phyloP scores from a whole-genome alignment of 2,329 filamentous ascomycete species.

The Trichophyton mentagrophytes region DNA sequence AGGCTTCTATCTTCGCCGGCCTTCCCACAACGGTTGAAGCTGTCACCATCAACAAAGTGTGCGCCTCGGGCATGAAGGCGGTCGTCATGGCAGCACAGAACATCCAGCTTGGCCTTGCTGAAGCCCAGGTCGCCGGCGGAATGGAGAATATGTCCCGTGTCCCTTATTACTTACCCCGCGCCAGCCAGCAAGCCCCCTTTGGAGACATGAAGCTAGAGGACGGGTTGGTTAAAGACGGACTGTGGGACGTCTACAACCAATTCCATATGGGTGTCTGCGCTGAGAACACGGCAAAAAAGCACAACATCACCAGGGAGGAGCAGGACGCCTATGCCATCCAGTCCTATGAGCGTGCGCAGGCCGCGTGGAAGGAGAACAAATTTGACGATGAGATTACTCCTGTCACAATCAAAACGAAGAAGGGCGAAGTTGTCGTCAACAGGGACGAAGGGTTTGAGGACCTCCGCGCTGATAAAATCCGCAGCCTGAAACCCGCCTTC shows the following conservation, averaged over 20 bases:
- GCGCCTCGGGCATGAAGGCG: conserved; percentile 86
- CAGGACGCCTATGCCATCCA: conserved; percentile 86
- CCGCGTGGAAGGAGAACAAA: conserved; percentile 67
- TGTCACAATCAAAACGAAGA: conserved; percentile 71
- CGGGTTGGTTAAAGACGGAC: conserved; percentile 81
- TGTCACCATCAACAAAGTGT: conserved; percentile 95
- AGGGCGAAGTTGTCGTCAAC: conserved; percentile 66
- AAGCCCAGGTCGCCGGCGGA: conserved; percentile 82
- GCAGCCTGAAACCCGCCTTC: conserved; percentile 82
- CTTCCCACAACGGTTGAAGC: conserved; percentile 71
- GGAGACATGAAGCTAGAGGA: conserved; percentile 82
- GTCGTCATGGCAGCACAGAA: conserved; percentile 84
- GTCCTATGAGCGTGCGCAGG: conserved; percentile 79
- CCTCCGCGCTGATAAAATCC: conserved; percentile 73
- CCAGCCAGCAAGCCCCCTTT: conserved; percentile 71
- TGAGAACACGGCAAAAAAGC: conserved; percentile 84
- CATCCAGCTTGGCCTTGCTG: conserved; percentile 79
- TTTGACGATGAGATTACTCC: conserved; percentile 86
- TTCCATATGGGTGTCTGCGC: conserved; percentile 98
- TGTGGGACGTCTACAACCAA: conserved; percentile 93
- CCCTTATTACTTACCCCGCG: conserved; percentile 75
- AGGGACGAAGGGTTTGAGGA: conserved; percentile 84
- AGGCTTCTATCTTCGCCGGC: conserved; percentile 80
- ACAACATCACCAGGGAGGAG: conserved; percentile 64
- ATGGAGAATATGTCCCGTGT: conserved; percentile 98